These are phyloP conservation scores for Corniculantispora saksenae DNA, from an alignment of 2,329 filamentous ascomycete species.

Conservation along the genomic window DNA sequence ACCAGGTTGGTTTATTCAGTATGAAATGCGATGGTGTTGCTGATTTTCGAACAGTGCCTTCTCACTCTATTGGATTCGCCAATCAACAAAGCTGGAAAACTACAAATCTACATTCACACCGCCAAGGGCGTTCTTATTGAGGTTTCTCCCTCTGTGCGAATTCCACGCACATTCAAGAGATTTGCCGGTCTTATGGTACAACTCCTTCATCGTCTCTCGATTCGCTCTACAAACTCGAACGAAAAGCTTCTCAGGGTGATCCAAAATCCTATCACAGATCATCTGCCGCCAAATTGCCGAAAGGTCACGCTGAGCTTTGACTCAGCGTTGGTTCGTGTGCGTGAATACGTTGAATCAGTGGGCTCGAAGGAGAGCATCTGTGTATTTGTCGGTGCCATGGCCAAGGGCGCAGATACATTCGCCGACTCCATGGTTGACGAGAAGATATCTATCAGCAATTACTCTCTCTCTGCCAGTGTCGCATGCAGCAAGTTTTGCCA, in stretches of 20 bases:
- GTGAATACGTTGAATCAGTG: constrained; percentile 83
- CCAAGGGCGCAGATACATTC: constrained; percentile 93
- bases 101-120: constrained; percentile 98
- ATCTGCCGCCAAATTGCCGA: constrained; percentile 93
- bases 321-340: constrained; percentile 79
- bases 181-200: constrained; percentile 99
- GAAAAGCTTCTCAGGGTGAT: constrained; percentile 98
- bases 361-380: constrained; percentile 88
- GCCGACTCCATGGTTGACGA: constrained; percentile 94
- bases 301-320: constrained; percentile 98
- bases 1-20: constrained; percentile 70
- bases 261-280: constrained; percentile 96
- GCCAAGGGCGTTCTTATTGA: constrained; percentile 97
- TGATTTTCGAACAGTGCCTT: constrained; percentile 67
- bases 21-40: not conserved
- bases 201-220: constrained; percentile 90
- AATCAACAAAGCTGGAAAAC: constrained; percentile 95
- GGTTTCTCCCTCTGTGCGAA: constrained; percentile 96
- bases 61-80: constrained; percentile 96
- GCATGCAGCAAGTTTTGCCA: constrained; percentile 99
- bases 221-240: constrained; percentile 93
- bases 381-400: constrained; percentile 98
- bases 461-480: constrained; percentile 93
- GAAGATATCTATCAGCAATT: constrained; percentile 98
- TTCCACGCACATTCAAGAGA: constrained; percentile 97